phyloP scores from a whole-genome alignment of 2,329 filamentous ascomycete species.

The Cladobotryum mycophilum region DNA sequence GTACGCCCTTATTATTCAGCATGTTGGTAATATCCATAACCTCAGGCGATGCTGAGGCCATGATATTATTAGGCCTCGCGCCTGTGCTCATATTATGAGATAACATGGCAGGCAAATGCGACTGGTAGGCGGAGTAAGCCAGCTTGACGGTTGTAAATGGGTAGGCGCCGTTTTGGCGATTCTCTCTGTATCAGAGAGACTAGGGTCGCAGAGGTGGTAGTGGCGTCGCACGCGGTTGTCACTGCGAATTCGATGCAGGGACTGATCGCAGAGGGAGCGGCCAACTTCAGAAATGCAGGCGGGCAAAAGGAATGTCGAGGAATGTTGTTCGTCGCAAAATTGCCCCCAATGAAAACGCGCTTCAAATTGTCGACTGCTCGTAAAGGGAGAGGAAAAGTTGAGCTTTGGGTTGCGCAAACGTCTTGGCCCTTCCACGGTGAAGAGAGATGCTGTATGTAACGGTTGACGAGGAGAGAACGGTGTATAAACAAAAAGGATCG shows the following conservation, averaged over 20 bases:
- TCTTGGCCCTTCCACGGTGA: too few species aligned
- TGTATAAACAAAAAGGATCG: not conserved
- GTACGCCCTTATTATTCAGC: conserved; percentile 42
- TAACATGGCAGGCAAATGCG: conserved; percentile 5
- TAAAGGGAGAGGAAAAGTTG: too few species aligned
- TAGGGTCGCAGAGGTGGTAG: not conserved
- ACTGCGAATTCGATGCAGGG: not conserved
- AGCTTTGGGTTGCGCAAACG: too few species aligned
- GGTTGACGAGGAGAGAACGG: not conserved
- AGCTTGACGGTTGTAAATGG: not conserved
- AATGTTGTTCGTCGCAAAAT: not conserved
- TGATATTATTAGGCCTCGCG: conserved; percentile 31
- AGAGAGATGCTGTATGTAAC: too few species aligned
- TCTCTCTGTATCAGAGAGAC: not conserved
- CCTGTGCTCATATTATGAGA: conserved; percentile 7
- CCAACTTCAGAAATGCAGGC: not conserved
- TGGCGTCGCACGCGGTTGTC: not conserved
- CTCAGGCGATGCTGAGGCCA: conserved; percentile 40
- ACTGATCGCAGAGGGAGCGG: not conserved
- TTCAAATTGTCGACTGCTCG: too few species aligned
- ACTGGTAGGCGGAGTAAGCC: not conserved
- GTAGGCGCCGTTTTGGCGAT: not conserved
- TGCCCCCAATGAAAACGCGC: not conserved
- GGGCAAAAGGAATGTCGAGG: not conserved
- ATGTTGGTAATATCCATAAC: conserved; percentile 49